Percentiles rank a stretch among this genome's conserved stretches.
These are phyloP conservation scores for Orbilia blumenaviensis DNA, from an alignment of 2,329 filamentous ascomycete species.

Conservation along the genomic window DNA sequence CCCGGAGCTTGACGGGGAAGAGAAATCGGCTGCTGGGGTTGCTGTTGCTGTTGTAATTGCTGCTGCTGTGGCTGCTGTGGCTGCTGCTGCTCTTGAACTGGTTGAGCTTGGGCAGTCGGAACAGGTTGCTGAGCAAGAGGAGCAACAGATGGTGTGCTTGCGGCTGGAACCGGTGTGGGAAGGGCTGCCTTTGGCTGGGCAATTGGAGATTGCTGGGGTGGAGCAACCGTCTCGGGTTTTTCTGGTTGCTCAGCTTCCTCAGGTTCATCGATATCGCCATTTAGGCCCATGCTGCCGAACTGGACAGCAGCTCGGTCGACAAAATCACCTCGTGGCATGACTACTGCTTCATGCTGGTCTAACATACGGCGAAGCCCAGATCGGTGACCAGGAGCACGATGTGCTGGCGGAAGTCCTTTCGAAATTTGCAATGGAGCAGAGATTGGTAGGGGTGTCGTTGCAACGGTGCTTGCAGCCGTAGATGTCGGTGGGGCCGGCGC, in stretches of 20 bases:
- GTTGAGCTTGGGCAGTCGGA: conserved; percentile 59
- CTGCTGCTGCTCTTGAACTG: conserved; percentile 59
- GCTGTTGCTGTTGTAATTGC: conserved; percentile 41
- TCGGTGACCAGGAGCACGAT: conserved; percentile 63
- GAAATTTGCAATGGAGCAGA: conserved; percentile 72
- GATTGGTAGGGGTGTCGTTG: conserved; percentile 76
- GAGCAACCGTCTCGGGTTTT: conserved; percentile 91
- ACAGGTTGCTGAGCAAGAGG: conserved; percentile 60
- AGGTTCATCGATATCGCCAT: conserved; percentile 78
- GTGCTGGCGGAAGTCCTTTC: conserved; percentile 74
- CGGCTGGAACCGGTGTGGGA: conserved; percentile 67
- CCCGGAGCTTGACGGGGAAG: conserved; percentile 68
- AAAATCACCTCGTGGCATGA: conserved; percentile 91
- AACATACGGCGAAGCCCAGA: conserved; percentile 86
- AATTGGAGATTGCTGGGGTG: conserved; percentile 92
- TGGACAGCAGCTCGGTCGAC: conserved; percentile 93
- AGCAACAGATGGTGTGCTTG: conserved; percentile 60
- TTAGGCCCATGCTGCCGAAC: conserved; percentile 93
- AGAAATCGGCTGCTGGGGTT: conserved; percentile 65
- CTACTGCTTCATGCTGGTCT: conserved; percentile 96
- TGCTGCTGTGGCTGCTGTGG: conserved; percentile 62
- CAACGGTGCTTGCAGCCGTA: conserved; percentile 86
- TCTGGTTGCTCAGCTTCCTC: conserved; percentile 88
- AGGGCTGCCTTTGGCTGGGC: conserved; percentile 85
- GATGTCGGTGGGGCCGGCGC: conserved; percentile 80